Evolutionary conservation across 2,329 filamentous ascomycete genomes (phyloP).

Genomic region (Phialocephala sp.): DNA sequence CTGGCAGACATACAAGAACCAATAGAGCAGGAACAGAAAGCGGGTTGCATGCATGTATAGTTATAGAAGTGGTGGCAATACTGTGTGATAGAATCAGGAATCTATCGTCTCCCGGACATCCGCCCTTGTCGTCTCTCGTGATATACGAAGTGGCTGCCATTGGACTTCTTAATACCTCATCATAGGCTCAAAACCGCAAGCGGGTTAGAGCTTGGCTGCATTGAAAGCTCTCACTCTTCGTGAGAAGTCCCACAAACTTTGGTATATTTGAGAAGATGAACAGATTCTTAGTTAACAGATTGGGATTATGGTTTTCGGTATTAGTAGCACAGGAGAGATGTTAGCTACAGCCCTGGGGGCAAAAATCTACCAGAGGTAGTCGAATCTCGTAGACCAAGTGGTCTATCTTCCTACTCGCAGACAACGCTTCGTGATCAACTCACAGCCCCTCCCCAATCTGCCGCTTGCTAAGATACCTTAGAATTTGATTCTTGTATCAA

Average conservation of each 20-base stretch:
- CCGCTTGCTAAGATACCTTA: neutral
- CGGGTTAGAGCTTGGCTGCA: neutral
- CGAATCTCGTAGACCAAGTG: neutral
- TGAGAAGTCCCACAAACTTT: neutral
- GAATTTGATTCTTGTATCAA: slow-evolving; percentile 54
- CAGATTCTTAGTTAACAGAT: too few relatives aligned
- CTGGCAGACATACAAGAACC: slow-evolving; percentile 49
- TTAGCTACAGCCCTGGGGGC: neutral
- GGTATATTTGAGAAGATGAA: neutral
- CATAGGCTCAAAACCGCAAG: neutral
- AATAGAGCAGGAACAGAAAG: slow-evolving; percentile 29
- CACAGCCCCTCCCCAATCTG: neutral
- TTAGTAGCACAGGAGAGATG: too few relatives aligned
- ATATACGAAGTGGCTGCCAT: neutral
- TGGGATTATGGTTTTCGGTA: too few relatives aligned
- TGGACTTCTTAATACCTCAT: neutral
- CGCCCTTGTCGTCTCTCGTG: slow-evolving; percentile 4
- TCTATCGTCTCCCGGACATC: slow-evolving; percentile 19
- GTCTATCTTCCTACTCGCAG: neutral
- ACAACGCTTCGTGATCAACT: neutral
- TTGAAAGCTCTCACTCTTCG: slow-evolving; percentile 1
- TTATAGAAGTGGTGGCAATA: slow-evolving; percentile 29
- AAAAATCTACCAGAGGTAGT: neutral
- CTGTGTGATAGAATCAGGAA: slow-evolving; percentile 18
- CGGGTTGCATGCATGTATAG: slow-evolving; percentile 18